These are phyloP conservation scores for Diaporthe australafricana DNA, from an alignment of 2,329 filamentous ascomycete species.

Conservation along the genomic window DNA sequence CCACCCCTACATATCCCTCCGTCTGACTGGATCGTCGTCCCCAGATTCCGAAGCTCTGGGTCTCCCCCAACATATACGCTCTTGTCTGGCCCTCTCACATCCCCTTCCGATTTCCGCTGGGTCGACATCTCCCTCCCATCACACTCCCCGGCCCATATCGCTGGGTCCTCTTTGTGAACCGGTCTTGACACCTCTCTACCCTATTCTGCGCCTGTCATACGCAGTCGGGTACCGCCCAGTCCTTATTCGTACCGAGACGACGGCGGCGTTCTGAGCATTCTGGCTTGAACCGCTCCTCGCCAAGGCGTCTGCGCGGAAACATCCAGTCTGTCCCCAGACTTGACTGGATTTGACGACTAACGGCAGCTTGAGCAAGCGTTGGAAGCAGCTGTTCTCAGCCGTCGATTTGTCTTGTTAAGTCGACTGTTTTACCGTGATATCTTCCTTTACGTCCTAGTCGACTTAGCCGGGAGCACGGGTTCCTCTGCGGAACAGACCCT, in stretches of 20 bases:
- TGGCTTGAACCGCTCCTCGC: slow-evolving; percentile 2
- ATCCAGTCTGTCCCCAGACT: neutral
- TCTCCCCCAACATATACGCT: neutral
- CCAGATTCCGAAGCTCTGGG: slow-evolving; percentile 1
- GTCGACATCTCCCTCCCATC: slow-evolving; percentile 18
- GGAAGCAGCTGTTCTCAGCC: neutral
- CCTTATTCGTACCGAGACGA: slow-evolving; percentile 6
- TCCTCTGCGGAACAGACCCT: neutral
- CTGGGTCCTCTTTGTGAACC: slow-evolving; percentile 25
- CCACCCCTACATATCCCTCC: neutral
- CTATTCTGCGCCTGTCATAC: slow-evolving; percentile 17
- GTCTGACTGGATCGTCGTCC: slow-evolving; percentile 11
- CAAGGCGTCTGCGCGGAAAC: neutral
- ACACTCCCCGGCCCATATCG: slow-evolving; percentile 9
- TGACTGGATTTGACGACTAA: too few relatives aligned
- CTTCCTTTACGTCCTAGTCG: neutral
- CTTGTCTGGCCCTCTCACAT: neutral
- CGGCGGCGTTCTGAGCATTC: neutral
- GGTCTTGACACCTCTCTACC: neutral
- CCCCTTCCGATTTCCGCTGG: neutral
- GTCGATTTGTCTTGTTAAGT: neutral
- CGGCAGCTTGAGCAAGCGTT: neutral
- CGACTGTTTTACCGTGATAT: neutral
- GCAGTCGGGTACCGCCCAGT: neutral
- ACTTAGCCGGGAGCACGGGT: neutral